Base-by-base conservation (phyloP, 768 basidiomycete species). In the Boletus rex-veris region DNA sequence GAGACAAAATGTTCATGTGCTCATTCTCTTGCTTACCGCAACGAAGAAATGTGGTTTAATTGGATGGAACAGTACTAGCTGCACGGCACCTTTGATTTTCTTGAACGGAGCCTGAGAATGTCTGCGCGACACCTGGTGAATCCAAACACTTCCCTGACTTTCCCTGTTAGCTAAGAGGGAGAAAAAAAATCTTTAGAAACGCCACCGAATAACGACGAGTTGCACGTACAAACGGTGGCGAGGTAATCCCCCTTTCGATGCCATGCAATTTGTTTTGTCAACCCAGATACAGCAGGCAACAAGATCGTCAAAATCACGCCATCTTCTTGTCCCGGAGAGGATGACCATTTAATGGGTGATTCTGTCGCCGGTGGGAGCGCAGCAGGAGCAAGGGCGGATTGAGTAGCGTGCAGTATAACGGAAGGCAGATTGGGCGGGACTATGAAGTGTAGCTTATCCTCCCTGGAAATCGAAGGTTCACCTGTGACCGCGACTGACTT, bases 81-180 rank as follows among this genome's bases (percentile, higher is more conserved):
- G 97, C 9, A 98, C 87, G 14, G 81, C 67, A 31, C 97, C 97
- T 71, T 91, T 91, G 59, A 96, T 83, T 71, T 93, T 95, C 71
- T 88, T 93, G 84, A 99, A 98, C 11, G 97, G 97, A 5, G 94
- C 92, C 73, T 99, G 97, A 5, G 96, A 98, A 71, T 97, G 90
- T 67, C 94, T 85, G 55, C 90, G 87, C 28, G 90, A 88, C 16
- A 97, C 70, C 67, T 99, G 97, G 67, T 99, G 97, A 48, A 99
- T 97, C 84, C 96, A 93, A 28, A 98, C 90, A 42, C 85, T 83
- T 35, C 88, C 86, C 66, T 92, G 89, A 33, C 78, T 80, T 46
- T 85, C 89, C 59, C 77, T 79, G 60, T 74, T 80, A 15, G 86
- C 86, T 88, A 57, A 60, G 16, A 45, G 19, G 10, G 7, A 21